phyloP scores from a whole-genome alignment of 164 flowering plant genomes.

The Umbellularia californica region DNA sequence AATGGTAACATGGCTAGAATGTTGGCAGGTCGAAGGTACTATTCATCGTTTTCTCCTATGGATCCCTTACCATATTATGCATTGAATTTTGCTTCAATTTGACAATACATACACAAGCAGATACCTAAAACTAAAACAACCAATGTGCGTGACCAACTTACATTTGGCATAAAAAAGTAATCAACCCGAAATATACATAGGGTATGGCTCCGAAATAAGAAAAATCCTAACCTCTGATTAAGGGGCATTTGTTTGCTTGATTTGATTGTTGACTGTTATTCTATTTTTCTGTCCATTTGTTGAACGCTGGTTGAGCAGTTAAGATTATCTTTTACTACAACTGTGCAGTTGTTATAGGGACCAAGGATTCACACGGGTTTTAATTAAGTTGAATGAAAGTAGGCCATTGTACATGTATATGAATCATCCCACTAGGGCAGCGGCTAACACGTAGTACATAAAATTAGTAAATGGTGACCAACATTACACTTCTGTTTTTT shows the following conservation, averaged over 20 bases:
- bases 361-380: not conserved
- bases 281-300: not conserved
- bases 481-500: not conserved
- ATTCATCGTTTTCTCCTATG: not conserved
- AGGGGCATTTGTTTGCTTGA: not conserved
- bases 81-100: not conserved
- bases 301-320: not conserved
- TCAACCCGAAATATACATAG: not conserved
- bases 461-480: not conserved
- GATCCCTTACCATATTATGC: not conserved
- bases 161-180: not conserved
- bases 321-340: not conserved
- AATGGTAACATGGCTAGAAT: constrained; percentile 99
- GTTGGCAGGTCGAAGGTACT: constrained; percentile 92
- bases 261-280: not conserved
- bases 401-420: not conserved
- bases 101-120: not conserved
- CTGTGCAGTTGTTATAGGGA: not conserved
- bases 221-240: not conserved
- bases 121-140: too few species aligned
- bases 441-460: not conserved
- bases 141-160: not conserved
- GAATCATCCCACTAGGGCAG: not conserved
- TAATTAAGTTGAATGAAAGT: not conserved
- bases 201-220: not conserved